A percentile compares a stretch with the other conserved stretches of the same genome.
These are phyloP conservation scores for Schwanniomyces occidentalis DNA, from an alignment of 805 yeast species.

Conservation along the genomic window DNA sequence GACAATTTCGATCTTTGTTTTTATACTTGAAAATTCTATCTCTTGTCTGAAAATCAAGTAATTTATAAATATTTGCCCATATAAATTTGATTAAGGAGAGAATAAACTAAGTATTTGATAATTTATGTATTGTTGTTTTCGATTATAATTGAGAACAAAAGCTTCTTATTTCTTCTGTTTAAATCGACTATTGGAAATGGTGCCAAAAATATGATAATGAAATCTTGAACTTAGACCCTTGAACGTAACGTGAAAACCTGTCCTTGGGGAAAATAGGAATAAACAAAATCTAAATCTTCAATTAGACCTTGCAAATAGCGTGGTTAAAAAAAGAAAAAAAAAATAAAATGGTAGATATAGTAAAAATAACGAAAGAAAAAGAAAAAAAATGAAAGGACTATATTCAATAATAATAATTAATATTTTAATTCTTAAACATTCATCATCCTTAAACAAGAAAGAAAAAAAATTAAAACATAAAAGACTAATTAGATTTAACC, in stretches of 20 bases:
- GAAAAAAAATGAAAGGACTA: constrained; percentile 3
- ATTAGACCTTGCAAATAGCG: no score
- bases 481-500: no score
- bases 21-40: constrained; percentile 1
- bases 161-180: no score
- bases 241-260: constrained; percentile 1
- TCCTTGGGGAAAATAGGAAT: constrained; percentile 2
- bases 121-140: no score
- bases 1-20: not conserved
- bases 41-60: constrained; percentile 1
- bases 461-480: not conserved
- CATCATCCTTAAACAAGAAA: not conserved
- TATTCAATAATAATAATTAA: no score
- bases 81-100: no score
- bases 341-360: constrained; percentile 1
- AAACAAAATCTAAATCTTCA: no score
- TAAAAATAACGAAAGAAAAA: constrained; percentile 5
- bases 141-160: no score
- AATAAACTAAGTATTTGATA: no score
- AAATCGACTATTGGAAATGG: not conserved
- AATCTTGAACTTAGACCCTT: constrained; percentile 2
- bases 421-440: constrained; percentile 1
- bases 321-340: not conserved
- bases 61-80: constrained; percentile 2
- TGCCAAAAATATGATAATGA: constrained; percentile 4